Evolutionary conservation across 2,329 filamentous ascomycete species (phyloP), one percentile per base, ranked within the genome.

Genomic region (Parastagonospora nodorum): DNA sequence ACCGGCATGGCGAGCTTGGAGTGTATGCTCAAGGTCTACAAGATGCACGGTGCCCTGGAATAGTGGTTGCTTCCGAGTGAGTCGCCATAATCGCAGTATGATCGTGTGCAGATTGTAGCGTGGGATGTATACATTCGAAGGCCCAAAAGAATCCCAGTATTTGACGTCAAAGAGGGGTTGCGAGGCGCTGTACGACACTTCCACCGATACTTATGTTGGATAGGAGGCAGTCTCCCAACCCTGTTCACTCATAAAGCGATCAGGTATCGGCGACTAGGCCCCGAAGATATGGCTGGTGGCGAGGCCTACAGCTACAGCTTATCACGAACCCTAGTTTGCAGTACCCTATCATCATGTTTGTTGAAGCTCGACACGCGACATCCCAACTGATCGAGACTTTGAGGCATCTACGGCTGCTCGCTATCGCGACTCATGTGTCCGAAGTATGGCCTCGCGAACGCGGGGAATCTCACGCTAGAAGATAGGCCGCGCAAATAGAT

Each of bases 1-100:
- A 15, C 56, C 55, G 12, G 74, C 71, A 60, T 77, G 75, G 36
- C 69, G 69, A 7, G 62, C 61, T 14, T 63, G 57, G 53, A 77
- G 64, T 2, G 64, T 74, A 6, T 74, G 71, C 14, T 74, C 64
- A 10, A 75, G 49, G 48, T 78, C 76, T 12, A 78, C 71, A 6
- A 78, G 63, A 49, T 77, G 75, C 2, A 77, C 73, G 2, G 75
- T 78, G 7, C 76, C 76, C 2, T n/a, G 76, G 76, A 9, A 71
- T 45, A 16, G 51, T 32, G 6, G 42, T 41, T 9, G 33, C 14
- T 19, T 41, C n/a, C 31, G 37, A 28, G 15, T 19, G 30, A 19
- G n/a, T 14, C 7, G 48, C 35, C 55, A 61, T 59, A 9, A 15
- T 48, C 19, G 27, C 31, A 36, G 29, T 31, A 15, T 43, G 19